phyloP scores from a whole-genome alignment of 2,329 filamentous ascomycete genomes.

The Fusarium graminum region DNA sequence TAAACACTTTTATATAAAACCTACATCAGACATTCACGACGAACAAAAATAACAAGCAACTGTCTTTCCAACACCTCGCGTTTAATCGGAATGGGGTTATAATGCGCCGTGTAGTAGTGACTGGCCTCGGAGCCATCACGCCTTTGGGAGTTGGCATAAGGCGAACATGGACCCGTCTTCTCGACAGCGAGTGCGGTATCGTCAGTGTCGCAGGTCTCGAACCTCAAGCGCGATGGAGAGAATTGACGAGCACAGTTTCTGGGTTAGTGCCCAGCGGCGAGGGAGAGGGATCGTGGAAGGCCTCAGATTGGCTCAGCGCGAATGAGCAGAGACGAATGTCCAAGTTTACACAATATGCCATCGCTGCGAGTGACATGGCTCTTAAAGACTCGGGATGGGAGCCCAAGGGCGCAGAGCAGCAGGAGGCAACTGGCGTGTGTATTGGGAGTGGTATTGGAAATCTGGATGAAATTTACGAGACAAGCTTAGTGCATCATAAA shows the following conservation, averaged over 20 bases:
- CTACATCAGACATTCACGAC: neutral
- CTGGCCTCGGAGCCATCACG: conserved; percentile 84
- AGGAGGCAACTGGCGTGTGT: conserved; percentile 87
- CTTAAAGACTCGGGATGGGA: conserved; percentile 85
- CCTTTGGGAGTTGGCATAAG: conserved; percentile 85
- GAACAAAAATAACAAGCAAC: neutral
- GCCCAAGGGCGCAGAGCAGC: conserved; percentile 69
- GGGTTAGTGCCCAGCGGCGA: conserved; percentile 76
- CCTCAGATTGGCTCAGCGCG: conserved; percentile 66
- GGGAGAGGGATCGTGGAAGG: conserved; percentile 62
- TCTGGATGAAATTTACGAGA: conserved; percentile 89
- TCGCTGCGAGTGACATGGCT: conserved; percentile 88
- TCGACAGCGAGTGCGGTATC: conserved; percentile 85
- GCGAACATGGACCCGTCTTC: conserved; percentile 82
- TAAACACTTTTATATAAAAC: neutral
- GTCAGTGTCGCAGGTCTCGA: conserved; percentile 75
- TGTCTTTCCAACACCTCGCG: neutral
- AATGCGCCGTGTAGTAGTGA: conserved; percentile 84
- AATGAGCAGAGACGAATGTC: conserved; percentile 82
- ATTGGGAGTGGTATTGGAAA: conserved; percentile 96
- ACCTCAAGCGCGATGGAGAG: conserved; percentile 70
- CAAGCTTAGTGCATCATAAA: conserved; percentile 79
- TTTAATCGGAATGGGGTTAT: conserved; percentile 56
- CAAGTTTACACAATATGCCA: conserved; percentile 90
- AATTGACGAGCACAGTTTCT: conserved; percentile 86